phyloP scores from a whole-genome alignment of 129 eudicot genomes.

The Artemisia argyi region DNA sequence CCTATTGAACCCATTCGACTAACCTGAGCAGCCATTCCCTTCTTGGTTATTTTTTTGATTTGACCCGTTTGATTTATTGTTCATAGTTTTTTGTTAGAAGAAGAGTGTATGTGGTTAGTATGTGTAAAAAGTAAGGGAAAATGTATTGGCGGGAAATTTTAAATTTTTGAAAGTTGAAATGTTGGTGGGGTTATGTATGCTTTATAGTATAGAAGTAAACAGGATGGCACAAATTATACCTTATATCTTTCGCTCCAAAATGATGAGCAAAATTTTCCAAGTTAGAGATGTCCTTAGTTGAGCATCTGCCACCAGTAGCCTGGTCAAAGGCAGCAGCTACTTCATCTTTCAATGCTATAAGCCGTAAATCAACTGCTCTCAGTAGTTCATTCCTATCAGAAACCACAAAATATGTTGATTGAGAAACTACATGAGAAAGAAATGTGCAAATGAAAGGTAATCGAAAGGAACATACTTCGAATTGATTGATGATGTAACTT shows the following conservation, averaged over 20 bases:
- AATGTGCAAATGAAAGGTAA: constrained; percentile 7
- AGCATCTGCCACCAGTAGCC: constrained; percentile 54
- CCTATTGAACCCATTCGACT: no score
- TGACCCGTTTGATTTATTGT: not conserved
- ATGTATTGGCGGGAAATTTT: no score
- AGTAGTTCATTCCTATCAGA: constrained; percentile 81
- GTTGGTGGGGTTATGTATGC: no score
- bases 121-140: no score
- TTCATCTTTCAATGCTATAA: constrained; percentile 64
- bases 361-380: constrained; percentile 89
- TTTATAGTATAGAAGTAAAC: not conserved
- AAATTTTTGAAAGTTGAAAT: no score
- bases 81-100: no score
- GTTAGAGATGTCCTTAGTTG: constrained; percentile 53
- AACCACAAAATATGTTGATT: constrained; percentile 27
- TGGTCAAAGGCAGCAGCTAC: constrained; percentile 55
- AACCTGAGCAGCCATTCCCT: not conserved
- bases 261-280: constrained; percentile 67
- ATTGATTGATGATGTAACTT: constrained; percentile 55
- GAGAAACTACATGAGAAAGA: constrained; percentile 13
- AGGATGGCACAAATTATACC: constrained; percentile 41
- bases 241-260: constrained; percentile 64
- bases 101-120: no score
- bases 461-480: constrained; percentile 60
- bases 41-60: not conserved